Conservation (phyloP, 2,329 filamentous ascomycete species). For the Aspergillus luchuensis region DNA sequence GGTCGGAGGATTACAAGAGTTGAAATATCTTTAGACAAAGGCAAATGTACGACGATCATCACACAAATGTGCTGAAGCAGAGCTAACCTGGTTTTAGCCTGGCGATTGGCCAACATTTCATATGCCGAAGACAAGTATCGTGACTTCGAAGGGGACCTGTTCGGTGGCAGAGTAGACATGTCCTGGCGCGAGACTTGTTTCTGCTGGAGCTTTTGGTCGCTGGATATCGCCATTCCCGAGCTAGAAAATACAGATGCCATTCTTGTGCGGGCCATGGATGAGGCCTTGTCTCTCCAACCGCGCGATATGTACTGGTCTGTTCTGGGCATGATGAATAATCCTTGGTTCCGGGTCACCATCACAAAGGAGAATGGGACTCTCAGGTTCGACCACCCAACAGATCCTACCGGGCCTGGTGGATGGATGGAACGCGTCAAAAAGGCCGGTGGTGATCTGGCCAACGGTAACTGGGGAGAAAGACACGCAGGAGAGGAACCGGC, state of each 20-base stretch:
- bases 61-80: background rate
- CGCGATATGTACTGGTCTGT: constrained; percentile 97
- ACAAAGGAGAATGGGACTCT: constrained; percentile 65
- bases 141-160: constrained; percentile 63
- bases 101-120: constrained; percentile 73
- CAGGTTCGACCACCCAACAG: constrained; percentile 85
- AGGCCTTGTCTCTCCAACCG: constrained; percentile 81
- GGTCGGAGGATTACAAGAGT: constrained; percentile 81
- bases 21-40: constrained; percentile 81
- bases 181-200: constrained; percentile 79
- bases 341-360: constrained; percentile 84
- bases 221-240: constrained; percentile 66
- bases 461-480: constrained; percentile 82
- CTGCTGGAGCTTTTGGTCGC: constrained; percentile 90
- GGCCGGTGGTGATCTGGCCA: constrained; percentile 73
- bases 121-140: constrained; percentile 88
- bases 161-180: constrained; percentile 77
- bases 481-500: constrained; percentile 52
- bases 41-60: constrained; percentile 53
- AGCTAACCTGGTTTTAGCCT: constrained; percentile 48
- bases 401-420: constrained; percentile 75
- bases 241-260: constrained; percentile 69
- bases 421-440: constrained; percentile 96
- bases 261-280: constrained; percentile 85
- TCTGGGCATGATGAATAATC: constrained; percentile 97